A percentile compares a stretch with the other conserved stretches of the same genome.
phyloP scores from a whole-genome alignment of 2,329 filamentous ascomycete species.

The Fusarium bactridioides region DNA sequence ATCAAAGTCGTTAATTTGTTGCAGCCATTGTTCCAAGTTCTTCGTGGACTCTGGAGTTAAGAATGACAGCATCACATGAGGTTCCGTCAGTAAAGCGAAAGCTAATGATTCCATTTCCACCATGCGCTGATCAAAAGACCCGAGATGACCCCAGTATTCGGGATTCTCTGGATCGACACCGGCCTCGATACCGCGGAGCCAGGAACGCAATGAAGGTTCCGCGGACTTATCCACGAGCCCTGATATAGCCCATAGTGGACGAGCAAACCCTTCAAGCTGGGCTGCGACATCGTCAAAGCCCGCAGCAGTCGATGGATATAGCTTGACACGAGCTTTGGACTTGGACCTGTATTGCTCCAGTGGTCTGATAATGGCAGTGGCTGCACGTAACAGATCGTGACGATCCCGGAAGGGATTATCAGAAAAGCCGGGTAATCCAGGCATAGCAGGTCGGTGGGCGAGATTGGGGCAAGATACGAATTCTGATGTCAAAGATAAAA shows the following conservation, averaged over 20 bases:
- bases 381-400: slow-evolving; percentile 46
- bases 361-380: slow-evolving; percentile 46
- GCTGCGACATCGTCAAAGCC: slow-evolving; percentile 54
- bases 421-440: slow-evolving; percentile 49
- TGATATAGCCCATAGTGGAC: slow-evolving; percentile 48
- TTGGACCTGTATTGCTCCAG: slow-evolving; percentile 46
- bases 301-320: slow-evolving; percentile 49
- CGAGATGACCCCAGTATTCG: slow-evolving; percentile 58
- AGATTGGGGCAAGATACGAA: no score
- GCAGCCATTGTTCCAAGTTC: slow-evolving; percentile 53
- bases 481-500: background rate
- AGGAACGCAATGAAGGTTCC: slow-evolving; percentile 43
- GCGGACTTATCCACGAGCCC: slow-evolving; percentile 49
- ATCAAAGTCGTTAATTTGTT: slow-evolving; percentile 50
- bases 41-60: slow-evolving; percentile 40
- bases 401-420: slow-evolving; percentile 50
- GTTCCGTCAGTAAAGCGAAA: slow-evolving; percentile 55
- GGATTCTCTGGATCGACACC: slow-evolving; percentile 45
- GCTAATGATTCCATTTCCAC: slow-evolving; percentile 61
- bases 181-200: slow-evolving; percentile 43
- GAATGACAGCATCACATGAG: slow-evolving; percentile 45
- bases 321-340: slow-evolving; percentile 45
- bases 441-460: slow-evolving; percentile 39
- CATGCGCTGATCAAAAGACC: slow-evolving; percentile 59
- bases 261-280: slow-evolving; percentile 55